A percentile compares a stretch with the other conserved stretches of the same genome.
phyloP scores from a whole-genome alignment of 352 stramenopile genomes.

The Blastocystis sp. region DNA sequence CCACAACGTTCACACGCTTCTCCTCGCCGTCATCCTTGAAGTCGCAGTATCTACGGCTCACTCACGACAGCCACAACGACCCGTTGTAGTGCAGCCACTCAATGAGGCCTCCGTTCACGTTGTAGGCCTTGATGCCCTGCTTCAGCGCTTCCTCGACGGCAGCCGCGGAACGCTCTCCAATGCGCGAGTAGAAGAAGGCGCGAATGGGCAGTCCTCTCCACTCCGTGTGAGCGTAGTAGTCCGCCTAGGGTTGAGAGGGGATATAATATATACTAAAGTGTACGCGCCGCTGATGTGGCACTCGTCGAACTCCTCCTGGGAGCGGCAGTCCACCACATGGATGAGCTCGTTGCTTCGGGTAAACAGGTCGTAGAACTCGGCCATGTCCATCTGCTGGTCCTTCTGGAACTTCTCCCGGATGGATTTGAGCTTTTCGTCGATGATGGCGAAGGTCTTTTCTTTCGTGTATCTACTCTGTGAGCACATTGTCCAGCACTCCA shows the following conservation, averaged over 20 bases:
- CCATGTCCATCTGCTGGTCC: constrained; percentile 65
- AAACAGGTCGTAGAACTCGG: constrained; percentile 25
- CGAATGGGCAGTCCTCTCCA: constrained; percentile 37
- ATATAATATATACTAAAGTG: not conserved
- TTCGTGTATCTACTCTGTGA: constrained; percentile 39
- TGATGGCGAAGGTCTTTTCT: constrained; percentile 35
- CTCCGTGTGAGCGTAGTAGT: not conserved
- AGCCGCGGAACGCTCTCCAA: constrained; percentile 37
- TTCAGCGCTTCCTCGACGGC: constrained; percentile 52
- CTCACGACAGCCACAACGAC: not conserved
- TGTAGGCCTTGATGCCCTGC: constrained; percentile 58
- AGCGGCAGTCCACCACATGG: constrained; percentile 39
- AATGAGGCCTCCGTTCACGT: constrained; percentile 55
- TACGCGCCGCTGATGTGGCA: constrained; percentile 45
- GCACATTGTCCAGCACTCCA: not conserved
- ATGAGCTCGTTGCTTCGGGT: constrained; percentile 57
- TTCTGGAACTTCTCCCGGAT: constrained; percentile 8
- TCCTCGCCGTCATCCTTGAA: constrained; percentile 8
- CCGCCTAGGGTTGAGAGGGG: not conserved
- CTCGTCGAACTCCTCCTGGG: constrained; percentile 44
- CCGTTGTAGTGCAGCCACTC: constrained; percentile 55
- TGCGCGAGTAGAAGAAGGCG: constrained; percentile 62
- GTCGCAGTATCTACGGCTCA: constrained; percentile 43
- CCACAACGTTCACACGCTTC: constrained; percentile 15
- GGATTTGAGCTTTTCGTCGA: constrained; percentile 45